These are phyloP conservation scores for Leishmania martiniquensis DNA, from an alignment of 208 protist species.

Conservation along the genomic window DNA sequence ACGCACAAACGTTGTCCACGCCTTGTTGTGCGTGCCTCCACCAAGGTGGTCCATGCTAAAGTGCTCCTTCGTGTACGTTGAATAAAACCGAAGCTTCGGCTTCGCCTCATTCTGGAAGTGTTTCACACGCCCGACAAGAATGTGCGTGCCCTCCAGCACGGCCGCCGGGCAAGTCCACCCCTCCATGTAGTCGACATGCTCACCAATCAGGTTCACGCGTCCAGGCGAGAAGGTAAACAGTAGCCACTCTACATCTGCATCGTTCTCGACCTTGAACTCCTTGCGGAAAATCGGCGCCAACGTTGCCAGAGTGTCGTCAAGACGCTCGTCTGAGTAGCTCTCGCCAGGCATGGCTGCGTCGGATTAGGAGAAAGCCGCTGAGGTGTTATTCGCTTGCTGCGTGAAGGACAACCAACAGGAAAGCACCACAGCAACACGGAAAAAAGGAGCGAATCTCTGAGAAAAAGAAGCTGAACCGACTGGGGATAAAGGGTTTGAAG, in stretches of 20 bases:
- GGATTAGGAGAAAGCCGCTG: background rate
- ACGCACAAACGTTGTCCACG: slow-evolving; percentile 70
- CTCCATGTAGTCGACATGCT: slow-evolving; percentile 92
- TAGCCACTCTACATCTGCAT: slow-evolving; percentile 72
- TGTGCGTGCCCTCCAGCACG: slow-evolving; percentile 59
- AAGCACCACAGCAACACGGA: background rate
- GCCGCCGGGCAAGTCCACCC: slow-evolving; percentile 82
- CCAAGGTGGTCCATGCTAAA: slow-evolving; percentile 50
- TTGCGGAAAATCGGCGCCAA: slow-evolving; percentile 59
- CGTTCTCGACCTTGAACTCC: slow-evolving; percentile 46
- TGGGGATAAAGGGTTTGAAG: no score
- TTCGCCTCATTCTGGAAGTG: slow-evolving; percentile 37
- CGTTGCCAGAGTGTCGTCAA: slow-evolving; percentile 47
- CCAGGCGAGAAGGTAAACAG: slow-evolving; percentile 84
- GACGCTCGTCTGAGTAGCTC: slow-evolving; percentile 50
- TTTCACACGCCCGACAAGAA: slow-evolving; percentile 71
- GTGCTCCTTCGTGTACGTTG: slow-evolving; percentile 55
- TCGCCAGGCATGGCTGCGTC: slow-evolving; percentile 36
- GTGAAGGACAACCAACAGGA: background rate
- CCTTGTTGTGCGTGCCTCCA: slow-evolving; percentile 42
- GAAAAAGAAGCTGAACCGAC: no score
- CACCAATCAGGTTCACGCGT: slow-evolving; percentile 91
- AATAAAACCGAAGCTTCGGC: slow-evolving; percentile 63
- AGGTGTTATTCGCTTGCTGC: background rate
- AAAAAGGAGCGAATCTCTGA: no score